Evolutionary conservation across 768 basidiomycete species (phyloP), one percentile per base, ranked within the genome.

Genomic region (Boletus rubropictus): DNA sequence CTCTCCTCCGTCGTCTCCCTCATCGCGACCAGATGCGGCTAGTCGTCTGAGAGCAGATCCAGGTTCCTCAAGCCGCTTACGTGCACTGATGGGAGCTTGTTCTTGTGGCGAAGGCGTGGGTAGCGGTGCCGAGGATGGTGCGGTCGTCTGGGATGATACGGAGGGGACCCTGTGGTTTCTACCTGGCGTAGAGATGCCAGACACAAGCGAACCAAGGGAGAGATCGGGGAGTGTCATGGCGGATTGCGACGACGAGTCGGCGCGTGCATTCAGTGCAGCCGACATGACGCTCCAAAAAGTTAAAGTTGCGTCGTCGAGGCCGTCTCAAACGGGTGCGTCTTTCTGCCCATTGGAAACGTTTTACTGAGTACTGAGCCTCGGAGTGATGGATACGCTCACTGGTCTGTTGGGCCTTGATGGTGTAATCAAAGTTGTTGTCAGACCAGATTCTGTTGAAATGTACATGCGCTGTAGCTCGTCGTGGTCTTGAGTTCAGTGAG

Each of bases 151-250:
- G 3, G 77, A 78, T 0, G 78, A 74, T 6, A 72, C 40, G 0
- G 81, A 81, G 3, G 77, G 75, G 6, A 74, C 64, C 10, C 78
- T 72, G 27, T 71, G 58, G 41, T 56, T 62, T 52, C 73, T 60
- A 1, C 69, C 73, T 20, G 79, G 80, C 1, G 78, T 80, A 1
- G 78, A 77, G 54, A 80, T 73, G 7, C 70, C 74, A 7, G 77
- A 77, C 22, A 66, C 67, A 12, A 82, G 63, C 8, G 81, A 80
- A 24, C 76, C 77, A 1, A 84, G 69, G 7, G 82, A 82, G 28
- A 84, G 64, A 55, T 84, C 83, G n/a, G 76, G 78, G 32, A 78
- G 68, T 2, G 69, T 76, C 37, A 69, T 68, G 15, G 60, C 56
- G 1, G 77, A 77, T 46, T 72, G 70, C 3, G 62, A 58, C 2